A percentile compares a stretch with the other conserved stretches of the same genome.
phyloP scores from a whole-genome alignment of 2,329 filamentous ascomycete genomes.

The Cladobotryum protrusum region DNA sequence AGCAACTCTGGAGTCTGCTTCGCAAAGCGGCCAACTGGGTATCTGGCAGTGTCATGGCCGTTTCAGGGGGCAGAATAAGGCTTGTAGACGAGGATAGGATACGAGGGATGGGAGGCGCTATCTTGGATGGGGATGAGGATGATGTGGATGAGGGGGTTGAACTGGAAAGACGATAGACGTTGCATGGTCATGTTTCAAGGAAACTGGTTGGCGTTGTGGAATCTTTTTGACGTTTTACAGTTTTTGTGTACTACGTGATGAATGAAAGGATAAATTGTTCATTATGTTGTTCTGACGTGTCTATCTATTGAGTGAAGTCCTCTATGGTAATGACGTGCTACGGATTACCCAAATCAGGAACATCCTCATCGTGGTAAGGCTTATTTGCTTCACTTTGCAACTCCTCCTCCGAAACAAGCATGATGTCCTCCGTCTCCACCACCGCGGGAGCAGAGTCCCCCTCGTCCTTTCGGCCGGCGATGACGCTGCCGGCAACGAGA shows the following conservation, averaged over 20 bases:
- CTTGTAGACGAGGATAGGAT: conserved; percentile 37
- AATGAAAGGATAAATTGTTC: too few species aligned
- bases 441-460: conserved; percentile 19
- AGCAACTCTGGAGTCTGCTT: conserved; percentile 58
- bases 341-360: conserved; percentile 27
- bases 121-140: conserved; percentile 39
- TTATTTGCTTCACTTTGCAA: conserved; percentile 17
- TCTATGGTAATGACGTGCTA: neutral
- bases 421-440: conserved; percentile 23
- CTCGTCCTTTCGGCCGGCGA: conserved; percentile 67
- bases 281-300: too few species aligned
- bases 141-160: conserved; percentile 37
- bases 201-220: conserved; percentile 4
- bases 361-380: conserved; percentile 28
- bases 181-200: neutral
- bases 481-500: conserved; percentile 69
- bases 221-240: neutral
- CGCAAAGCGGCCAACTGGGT: conserved; percentile 52
- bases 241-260: neutral
- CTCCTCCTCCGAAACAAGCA: conserved; percentile 22
- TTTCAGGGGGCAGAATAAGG: conserved; percentile 52
- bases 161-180: conserved; percentile 29
- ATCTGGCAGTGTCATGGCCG: conserved; percentile 45
- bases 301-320: too few species aligned
- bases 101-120: conserved; percentile 39